phyloP scores from a whole-genome alignment of 1,139 yeast genomes.

The Arxiozyma slooffiae region DNA sequence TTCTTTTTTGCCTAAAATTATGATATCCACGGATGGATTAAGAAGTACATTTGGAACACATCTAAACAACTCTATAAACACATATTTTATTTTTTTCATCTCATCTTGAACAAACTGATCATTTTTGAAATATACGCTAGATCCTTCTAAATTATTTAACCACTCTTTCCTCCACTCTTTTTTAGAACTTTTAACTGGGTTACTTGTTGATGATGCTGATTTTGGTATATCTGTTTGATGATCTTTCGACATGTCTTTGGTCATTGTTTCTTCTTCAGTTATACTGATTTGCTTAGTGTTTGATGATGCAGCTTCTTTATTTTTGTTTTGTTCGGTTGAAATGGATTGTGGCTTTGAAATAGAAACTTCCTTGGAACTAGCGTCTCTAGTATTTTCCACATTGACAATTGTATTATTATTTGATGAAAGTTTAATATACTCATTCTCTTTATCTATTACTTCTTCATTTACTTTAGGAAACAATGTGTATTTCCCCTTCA shows the following conservation, averaged over 20 bases:
- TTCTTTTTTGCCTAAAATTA: slow-evolving; percentile 1
- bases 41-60: neutral
- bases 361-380: neutral
- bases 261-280: neutral
- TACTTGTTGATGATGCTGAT: neutral
- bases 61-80: neutral
- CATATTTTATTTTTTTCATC: neutral
- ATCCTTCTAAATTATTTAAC: neutral
- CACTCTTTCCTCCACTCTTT: neutral
- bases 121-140: neutral
- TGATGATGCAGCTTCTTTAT: neutral
- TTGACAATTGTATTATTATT: too few species aligned
- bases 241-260: neutral
- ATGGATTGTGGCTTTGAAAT: neutral
- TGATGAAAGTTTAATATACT: neutral
- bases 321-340: neutral
- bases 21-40: neutral
- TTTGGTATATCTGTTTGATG: neutral
- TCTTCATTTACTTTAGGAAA: neutral
- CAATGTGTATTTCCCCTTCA: neutral
- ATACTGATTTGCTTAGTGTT: neutral
- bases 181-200: neutral
- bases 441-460: neutral
- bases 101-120: neutral
- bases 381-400: neutral